A percentile compares a stretch with the other conserved stretches of the same genome.
phyloP scores from a whole-genome alignment of 495 filamentous ascomycete genomes.

The Tricharina praecox region DNA sequence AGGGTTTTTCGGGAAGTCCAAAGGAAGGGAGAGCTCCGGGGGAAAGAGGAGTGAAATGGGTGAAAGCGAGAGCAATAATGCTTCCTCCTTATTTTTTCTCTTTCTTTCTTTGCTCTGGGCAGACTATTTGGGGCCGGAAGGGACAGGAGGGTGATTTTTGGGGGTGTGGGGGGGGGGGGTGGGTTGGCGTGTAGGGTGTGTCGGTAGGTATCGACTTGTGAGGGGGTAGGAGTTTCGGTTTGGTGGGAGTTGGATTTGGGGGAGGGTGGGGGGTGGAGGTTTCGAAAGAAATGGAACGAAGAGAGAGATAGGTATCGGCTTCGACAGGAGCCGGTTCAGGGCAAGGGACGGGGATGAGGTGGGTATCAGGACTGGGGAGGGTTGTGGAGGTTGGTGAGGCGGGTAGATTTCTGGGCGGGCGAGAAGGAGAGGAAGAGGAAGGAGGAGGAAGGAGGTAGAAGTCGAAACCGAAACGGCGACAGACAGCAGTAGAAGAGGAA shows the following conservation, averaged over 20 bases:
- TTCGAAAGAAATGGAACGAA: constrained; percentile 1
- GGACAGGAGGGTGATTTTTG: not conserved
- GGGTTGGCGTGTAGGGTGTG: not conserved
- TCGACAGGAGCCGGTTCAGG: not conserved
- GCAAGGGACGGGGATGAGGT: not conserved
- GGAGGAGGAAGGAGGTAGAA: no score
- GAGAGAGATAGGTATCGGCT: constrained; percentile 2
- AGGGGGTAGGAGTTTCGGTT: not conserved
- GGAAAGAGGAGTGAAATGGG: not conserved
- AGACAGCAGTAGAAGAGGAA: no score
- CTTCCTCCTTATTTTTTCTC: not conserved
- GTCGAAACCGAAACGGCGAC: no score
- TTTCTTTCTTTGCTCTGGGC: no score
- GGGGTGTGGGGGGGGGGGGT: not conserved
- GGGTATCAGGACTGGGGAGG: not conserved
- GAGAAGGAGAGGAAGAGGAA: no score
- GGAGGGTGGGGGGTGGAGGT: not conserved
- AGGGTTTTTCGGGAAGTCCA: no score
- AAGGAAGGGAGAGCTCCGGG: no score
- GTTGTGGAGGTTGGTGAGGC: no score
- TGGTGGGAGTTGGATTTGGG: not conserved
- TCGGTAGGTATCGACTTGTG: not conserved
- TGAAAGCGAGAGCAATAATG: not conserved
- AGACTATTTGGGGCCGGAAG: not conserved
- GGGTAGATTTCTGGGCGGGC: no score